phyloP scores from a whole-genome alignment of 164 flowering plant genomes.

The Nelumbo lutea region DNA sequence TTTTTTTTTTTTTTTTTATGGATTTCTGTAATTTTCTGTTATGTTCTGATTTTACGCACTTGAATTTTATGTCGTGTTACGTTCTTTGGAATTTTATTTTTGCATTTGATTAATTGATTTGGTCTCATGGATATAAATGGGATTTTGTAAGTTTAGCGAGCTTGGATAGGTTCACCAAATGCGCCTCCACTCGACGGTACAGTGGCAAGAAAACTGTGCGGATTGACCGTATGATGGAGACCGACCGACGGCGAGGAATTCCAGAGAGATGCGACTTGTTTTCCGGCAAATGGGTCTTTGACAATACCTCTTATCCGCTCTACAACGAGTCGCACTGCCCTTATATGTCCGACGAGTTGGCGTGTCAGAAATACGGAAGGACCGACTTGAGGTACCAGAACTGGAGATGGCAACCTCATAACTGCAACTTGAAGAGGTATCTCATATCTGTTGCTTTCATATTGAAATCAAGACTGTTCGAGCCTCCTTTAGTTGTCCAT shows the following conservation, averaged over 20 bases:
- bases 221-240: constrained; percentile 11
- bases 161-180: constrained; percentile 64
- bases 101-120: background rate
- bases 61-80: too few species aligned
- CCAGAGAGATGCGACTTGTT: constrained; percentile 61
- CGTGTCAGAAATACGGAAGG: constrained; percentile 87
- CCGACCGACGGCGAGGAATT: constrained; percentile 14
- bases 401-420: constrained; percentile 96
- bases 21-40: too few species aligned
- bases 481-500: too few species aligned
- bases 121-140: constrained; percentile 5
- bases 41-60: too few species aligned
- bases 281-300: constrained; percentile 83
- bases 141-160: constrained; percentile 25
- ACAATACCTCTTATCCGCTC: constrained; percentile 64
- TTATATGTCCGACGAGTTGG: constrained; percentile 93
- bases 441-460: background rate
- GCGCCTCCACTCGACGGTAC: constrained; percentile 45
- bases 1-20: too few species aligned
- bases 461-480: too few species aligned
- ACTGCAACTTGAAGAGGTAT: constrained; percentile 81
- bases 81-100: background rate
- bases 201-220: constrained; percentile 32
- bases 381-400: constrained; percentile 70
- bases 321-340: constrained; percentile 81